Base-by-base conservation (phyloP, 345 rosid genomes). In the Laguncularia racemosa region DNA sequence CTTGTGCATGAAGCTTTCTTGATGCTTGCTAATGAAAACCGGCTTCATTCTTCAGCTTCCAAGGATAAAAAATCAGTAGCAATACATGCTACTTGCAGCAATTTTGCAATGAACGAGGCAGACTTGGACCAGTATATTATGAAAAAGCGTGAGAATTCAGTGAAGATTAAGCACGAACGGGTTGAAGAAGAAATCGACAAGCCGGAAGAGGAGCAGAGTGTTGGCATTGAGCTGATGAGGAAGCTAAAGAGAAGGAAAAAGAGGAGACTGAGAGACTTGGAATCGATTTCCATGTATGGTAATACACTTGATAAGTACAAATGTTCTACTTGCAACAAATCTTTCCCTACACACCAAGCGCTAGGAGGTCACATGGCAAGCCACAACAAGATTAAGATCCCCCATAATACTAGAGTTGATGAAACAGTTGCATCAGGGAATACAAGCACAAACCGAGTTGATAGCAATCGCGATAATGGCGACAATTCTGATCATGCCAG, bases 301-400 rank as follows among this genome's bases (percentile, higher is more conserved):
- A 44, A 13, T 48, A 13, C 46, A 1, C 18, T 21, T 16, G 15
- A 1, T 43, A n/a, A 38, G 40, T 56, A 61, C 20, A 62, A 46
- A 56, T 71, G 76, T 49, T 53, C 66, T 2, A 64, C 60, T 50
- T 73, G 81, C 57, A 50, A 52, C 23, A 70, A 70, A 61, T 68
- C 69, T 20, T 77, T 77, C 20, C 56, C 71, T 19, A 57, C 75
- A 6, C 75, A 70, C 55, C 81, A 64, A 55, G 76, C 78, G 28
- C 53, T 73, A 1, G 78, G 78, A 14, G 73, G 81, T n/a, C 81
- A 70, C 40, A 58, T 65, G 56, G 73, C 73, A 0, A 59, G 58
- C 21, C 75, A 71, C 50, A 75, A 75, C 63, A 75, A 67, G 20
- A 57, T 60, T 59, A 66, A 63, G 61, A 23, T n/a, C 12, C 6